Conservation (phyloP, 169 alveolate species). For the Babesia ovata region DNA sequence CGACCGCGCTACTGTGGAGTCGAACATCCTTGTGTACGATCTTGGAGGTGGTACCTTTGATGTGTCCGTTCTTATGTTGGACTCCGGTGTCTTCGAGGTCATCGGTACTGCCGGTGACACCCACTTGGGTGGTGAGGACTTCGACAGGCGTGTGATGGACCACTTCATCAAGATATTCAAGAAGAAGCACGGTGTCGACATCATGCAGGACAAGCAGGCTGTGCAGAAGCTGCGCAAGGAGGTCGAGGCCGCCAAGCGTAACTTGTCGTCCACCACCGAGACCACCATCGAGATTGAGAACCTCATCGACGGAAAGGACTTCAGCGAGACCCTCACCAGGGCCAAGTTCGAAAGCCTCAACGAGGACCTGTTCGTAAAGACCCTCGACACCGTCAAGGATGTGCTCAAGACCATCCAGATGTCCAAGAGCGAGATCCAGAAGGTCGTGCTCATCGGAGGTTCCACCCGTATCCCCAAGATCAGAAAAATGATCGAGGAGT, state of each 20-base stretch:
- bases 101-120: slow-evolving; percentile 98
- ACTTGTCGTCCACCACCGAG: slow-evolving; percentile 90
- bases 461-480: slow-evolving; percentile 95
- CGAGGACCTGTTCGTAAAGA: slow-evolving; percentile 89
- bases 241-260: slow-evolving; percentile 97
- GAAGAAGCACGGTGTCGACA: slow-evolving; percentile 90
- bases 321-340: slow-evolving; percentile 92
- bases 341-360: slow-evolving; percentile 93
- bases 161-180: slow-evolving; percentile 92
- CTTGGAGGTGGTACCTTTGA: slow-evolving; percentile 99
- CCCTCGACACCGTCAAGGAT: slow-evolving; percentile 90
- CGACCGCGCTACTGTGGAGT: slow-evolving; percentile 93
- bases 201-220: slow-evolving; percentile 92
- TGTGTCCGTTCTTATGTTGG: slow-evolving; percentile 96
- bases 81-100: slow-evolving; percentile 97
- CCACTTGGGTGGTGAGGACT: slow-evolving; percentile 99
- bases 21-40: slow-evolving; percentile 96
- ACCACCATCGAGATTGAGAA: slow-evolving; percentile 89
- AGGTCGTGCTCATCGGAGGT: slow-evolving; percentile 96
- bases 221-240: slow-evolving; percentile 96
- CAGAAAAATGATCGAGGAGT: slow-evolving; percentile 89
- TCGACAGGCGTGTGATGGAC: slow-evolving; percentile 92
- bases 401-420: slow-evolving; percentile 90
- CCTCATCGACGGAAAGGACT: slow-evolving; percentile 89
- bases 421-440: slow-evolving; percentile 90